Percentiles rank a stretch among this genome's conserved stretches.
Evolutionary conservation across 768 basidiomycete genomes (phyloP).

Genomic region (Termitomyces sp.): DNA sequence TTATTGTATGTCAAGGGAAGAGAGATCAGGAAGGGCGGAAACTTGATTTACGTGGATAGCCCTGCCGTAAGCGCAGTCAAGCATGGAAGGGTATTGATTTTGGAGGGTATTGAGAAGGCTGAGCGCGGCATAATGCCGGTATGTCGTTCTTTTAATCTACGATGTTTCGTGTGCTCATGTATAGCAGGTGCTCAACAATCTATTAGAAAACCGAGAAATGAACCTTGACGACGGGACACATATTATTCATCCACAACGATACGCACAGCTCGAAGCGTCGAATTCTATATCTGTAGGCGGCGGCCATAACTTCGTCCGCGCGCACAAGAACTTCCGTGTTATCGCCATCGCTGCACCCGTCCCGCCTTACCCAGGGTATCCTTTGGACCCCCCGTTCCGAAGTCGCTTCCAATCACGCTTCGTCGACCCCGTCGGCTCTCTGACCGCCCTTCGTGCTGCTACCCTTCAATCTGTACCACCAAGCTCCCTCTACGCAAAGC

Average conservation of each 20-base stretch:
- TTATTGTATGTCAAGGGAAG: constrained; percentile 36
- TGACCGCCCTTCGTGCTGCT: constrained; percentile 34
- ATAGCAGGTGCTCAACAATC: constrained; percentile 54
- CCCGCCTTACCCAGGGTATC: constrained; percentile 64
- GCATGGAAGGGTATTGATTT: constrained; percentile 57
- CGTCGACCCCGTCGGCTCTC: constrained; percentile 54
- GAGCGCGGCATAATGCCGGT: constrained; percentile 73
- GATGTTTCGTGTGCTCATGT: background rate
- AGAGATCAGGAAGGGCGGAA: constrained; percentile 59
- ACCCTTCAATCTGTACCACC: constrained; percentile 1
- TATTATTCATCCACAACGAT: constrained; percentile 62
- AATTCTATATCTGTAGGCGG: constrained; percentile 24
- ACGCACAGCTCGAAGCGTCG: constrained; percentile 41
- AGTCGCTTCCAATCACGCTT: constrained; percentile 70
- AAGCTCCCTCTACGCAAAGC: constrained; percentile 34
- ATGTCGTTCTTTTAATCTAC: constrained; percentile 17
- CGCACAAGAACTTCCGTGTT: constrained; percentile 65
- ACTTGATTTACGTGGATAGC: constrained; percentile 65
- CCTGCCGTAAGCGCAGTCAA: constrained; percentile 66
- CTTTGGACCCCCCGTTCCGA: constrained; percentile 63
- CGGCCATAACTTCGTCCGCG: constrained; percentile 54
- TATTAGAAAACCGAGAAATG: constrained; percentile 73
- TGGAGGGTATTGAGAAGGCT: constrained; percentile 71
- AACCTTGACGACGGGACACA: constrained; percentile 70
- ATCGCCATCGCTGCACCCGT: constrained; percentile 70